Evolutionary conservation across 2,329 filamentous ascomycete species (phyloP).

Genomic region (Mycocentrospora acerina): DNA sequence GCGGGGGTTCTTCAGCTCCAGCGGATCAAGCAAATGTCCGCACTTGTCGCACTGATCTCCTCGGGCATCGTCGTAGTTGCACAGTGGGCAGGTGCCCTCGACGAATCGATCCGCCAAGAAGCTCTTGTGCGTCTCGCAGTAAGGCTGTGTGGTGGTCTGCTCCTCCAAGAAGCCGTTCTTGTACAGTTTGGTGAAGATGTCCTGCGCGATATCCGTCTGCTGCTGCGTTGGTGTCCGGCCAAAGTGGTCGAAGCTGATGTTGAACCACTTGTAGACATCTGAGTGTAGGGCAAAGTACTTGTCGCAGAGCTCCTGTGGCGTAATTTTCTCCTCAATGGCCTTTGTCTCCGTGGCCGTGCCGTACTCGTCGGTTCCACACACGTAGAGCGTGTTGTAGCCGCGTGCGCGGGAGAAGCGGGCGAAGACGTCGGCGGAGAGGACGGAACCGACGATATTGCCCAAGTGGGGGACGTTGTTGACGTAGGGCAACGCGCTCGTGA

Average conservation of each 20-base stretch:
- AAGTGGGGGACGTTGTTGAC: constrained; percentile 76
- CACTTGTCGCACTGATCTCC: constrained; percentile 59
- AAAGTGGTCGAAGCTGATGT: constrained; percentile 92
- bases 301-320: constrained; percentile 80
- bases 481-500: constrained; percentile 90
- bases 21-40: constrained; percentile 49
- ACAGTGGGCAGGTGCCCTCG: constrained; percentile 76
- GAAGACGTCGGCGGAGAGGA: constrained; percentile 85
- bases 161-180: constrained; percentile 88
- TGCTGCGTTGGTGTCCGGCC: constrained; percentile 85
- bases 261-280: constrained; percentile 94
- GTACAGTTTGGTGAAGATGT: constrained; percentile 84
- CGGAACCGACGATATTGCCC: constrained; percentile 53
- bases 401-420: constrained; percentile 73
- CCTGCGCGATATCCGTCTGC: constrained; percentile 90
- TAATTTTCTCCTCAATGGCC: constrained; percentile 82
- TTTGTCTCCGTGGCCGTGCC: constrained; percentile 96
- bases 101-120: constrained; percentile 64
- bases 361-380: constrained; percentile 92
- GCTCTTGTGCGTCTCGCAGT: constrained; percentile 69
- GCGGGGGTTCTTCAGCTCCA: constrained; percentile 60
- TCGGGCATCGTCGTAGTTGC: constrained; percentile 55
- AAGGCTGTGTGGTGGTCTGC: constrained; percentile 83
- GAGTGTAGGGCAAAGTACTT: constrained; percentile 92
- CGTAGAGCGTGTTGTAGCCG: constrained; percentile 75